Base-by-base conservation (phyloP, 2,329 filamentous ascomycete genomes). In the Ambrosiella beaveri region DNA sequence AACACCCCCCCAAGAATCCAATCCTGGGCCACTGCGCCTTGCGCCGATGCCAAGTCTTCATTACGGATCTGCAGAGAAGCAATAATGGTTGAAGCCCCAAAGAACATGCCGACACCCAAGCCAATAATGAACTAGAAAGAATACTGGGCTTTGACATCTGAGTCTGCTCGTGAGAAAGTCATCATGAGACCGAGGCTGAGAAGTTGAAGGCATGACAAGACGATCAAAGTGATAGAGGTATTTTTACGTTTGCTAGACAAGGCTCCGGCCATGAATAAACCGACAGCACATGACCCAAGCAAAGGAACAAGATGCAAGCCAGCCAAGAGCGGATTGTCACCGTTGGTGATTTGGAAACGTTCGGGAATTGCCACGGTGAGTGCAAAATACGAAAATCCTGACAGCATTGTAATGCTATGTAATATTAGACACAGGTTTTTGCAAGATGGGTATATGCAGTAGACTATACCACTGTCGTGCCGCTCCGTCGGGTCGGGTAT, bases 361-460 rank as follows among this genome's bases (percentile, higher is more conserved):
- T 83, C 77, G 0, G 80, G 80, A 3, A 84, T 72, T 38, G 75
- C 73, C 58, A 82, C 74, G 11, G 78, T 74, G n/a, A 81, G 71
- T 3, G 76, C 70, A 19, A 83, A 74, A 61, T 81, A 82, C 0
- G 75, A 71, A 56, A 78, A 80, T 1, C 79, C 79, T 0, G 75
- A 75, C 15, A 82, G 69, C 13, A 82, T 67, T 1, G 78, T 81
- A 35, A 76, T 73, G 13, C 77, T 80, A 2, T 57, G 37, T 27
- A 7, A 5, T 56, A 17, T 57, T 57, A 60, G 50, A 9, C 15
- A 6, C 45, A 27, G 38, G 41, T 3, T 38, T 41, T n/a, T 36
- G 37, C 7, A 15, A 3, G 50, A 12, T 11, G 8, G 47, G 19
- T 51, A 36, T 51, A n/a, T 9, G 19, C 47, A 4, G 27, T 36